Percentiles rank a stretch among this genome's conserved stretches.
These are phyloP conservation scores for Leccinum imitatum DNA, from an alignment of 768 basidiomycete genomes.

Conservation along the genomic window DNA sequence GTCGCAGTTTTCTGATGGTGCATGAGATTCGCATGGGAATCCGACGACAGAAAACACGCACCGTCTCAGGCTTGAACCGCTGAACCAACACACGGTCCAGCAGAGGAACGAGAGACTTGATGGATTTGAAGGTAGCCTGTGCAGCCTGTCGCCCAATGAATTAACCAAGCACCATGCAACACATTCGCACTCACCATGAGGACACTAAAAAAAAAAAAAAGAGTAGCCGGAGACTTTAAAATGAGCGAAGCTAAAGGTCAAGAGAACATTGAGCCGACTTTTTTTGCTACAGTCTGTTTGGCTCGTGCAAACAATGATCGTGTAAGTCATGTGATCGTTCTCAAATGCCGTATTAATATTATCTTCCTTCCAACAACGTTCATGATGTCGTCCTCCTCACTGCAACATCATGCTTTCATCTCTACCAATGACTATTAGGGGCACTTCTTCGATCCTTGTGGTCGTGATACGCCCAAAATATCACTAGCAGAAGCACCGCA, in stretches of 20 bases:
- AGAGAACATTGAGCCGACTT: slow-evolving; percentile 15
- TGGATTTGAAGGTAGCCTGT: slow-evolving; percentile 93
- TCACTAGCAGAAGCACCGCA: background rate
- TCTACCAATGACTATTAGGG: background rate
- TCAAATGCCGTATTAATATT: background rate
- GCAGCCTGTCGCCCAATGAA: slow-evolving; percentile 51
- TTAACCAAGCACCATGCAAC: slow-evolving; percentile 4
- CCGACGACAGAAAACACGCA: slow-evolving; percentile 40
- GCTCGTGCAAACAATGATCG: slow-evolving; percentile 24
- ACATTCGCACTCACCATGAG: slow-evolving; percentile 27
- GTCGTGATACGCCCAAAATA: background rate
- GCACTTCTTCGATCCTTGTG: background rate
- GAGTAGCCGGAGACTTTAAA: slow-evolving; percentile 6
- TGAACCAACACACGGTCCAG: slow-evolving; percentile 97
- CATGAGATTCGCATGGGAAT: background rate
- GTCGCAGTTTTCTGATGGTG: slow-evolving; percentile 87
- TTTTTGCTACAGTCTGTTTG: slow-evolving; percentile 30
- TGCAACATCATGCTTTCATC: background rate
- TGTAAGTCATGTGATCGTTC: slow-evolving; percentile 25
- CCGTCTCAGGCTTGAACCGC: slow-evolving; percentile 94
- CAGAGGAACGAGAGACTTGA: slow-evolving; percentile 86
- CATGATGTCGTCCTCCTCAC: background rate
- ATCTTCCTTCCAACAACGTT: background rate
- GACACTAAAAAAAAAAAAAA: background rate
- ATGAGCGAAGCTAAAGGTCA: slow-evolving; percentile 28